Base-by-base conservation (phyloP, 2,329 filamentous ascomycete species). In the Thelonectria olida region DNA sequence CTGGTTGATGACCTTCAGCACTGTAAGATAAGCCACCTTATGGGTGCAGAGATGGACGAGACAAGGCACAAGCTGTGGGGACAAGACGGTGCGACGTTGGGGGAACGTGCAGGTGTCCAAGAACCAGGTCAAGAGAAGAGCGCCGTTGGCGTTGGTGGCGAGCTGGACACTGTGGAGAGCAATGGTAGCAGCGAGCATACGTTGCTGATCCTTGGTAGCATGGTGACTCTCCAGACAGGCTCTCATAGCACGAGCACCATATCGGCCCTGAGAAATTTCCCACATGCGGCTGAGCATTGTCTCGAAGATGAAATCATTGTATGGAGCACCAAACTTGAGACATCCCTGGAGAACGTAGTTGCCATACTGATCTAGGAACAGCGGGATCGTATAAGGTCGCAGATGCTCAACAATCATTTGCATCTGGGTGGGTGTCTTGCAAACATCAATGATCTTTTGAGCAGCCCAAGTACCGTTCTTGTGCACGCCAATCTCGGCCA, bases 401-500 rank as follows among this genome's bases (percentile, higher is more conserved):
- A 98, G 83, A 67, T 92, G 86, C 65, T 97, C 89, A 25, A 96
- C 91, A 73, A 99, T 95, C 80, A 93, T 82, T 47, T 83, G 81
- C 89, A 96, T 95, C 79, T 98, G 94, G 39, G 83, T 81, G 6
- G 91, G 88, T 1, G 91, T 93, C 79, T 96, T 93, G 76, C 93
- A 95, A 7, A 97, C 93, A 72, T 98, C 95, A 69, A 99, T 98
- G 73, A 99, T 98, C 85, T 98, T 99, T 80, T 99, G 96, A 1
- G 96, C 96, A 55, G 96, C 96, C 96, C 96, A 99, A 1, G 96
- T 99, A 64, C 96, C 96, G 73, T 99, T 99, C 86, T 99, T 99
- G 85, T 99, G 96, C 7, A 97, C 90, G 71, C 96, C 96, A 78
- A 98, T 97, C 79, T 98, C 94, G 23, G 95, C 93, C 75, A 98